Evolutionary conservation across 176 grass and related monocot species (phyloP).

Genomic region (Oryza glumipatula): DNA sequence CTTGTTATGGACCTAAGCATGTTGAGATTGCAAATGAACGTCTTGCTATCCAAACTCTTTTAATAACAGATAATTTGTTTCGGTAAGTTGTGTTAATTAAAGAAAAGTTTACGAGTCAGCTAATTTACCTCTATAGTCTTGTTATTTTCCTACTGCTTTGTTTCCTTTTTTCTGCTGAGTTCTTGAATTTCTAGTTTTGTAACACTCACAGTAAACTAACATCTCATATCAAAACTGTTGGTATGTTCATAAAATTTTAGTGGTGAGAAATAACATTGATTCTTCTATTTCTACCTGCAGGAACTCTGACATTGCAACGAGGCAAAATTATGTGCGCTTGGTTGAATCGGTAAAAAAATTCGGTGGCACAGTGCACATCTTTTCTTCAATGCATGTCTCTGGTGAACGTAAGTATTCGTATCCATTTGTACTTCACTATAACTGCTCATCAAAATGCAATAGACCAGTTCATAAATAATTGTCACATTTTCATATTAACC

Average conservation of each 20-base stretch:
- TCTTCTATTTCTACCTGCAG: conserved; percentile 47
- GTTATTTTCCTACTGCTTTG: conserved; percentile 11
- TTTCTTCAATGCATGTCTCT: conserved; percentile 96
- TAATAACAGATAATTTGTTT: conserved; percentile 93
- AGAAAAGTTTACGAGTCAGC: background rate
- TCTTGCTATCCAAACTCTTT: conserved; percentile 81
- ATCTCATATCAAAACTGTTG: background rate
- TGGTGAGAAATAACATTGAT: conserved; percentile 5
- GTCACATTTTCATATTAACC: background rate
- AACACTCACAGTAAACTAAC: conserved; percentile 7
- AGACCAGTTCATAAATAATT: background rate
- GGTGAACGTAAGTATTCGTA: conserved; percentile 76
- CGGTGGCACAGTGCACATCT: conserved; percentile 74
- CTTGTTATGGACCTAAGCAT: conserved; percentile 95
- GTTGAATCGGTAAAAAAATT: conserved; percentile 80
- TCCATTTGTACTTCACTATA: background rate
- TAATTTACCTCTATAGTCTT: conserved; percentile 19
- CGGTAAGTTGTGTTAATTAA: conserved; percentile 50
- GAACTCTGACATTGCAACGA: conserved; percentile 74
- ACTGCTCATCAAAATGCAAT: background rate
- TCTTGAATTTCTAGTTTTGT: conserved; percentile 3
- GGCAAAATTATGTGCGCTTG: conserved; percentile 76
- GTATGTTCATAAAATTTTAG: background rate
- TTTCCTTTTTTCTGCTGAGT: conserved; percentile 11
- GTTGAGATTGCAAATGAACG: conserved; percentile 83